Evolutionary conservation across 768 basidiomycete genomes (phyloP).

Genomic region (Russula griseocarnosa): DNA sequence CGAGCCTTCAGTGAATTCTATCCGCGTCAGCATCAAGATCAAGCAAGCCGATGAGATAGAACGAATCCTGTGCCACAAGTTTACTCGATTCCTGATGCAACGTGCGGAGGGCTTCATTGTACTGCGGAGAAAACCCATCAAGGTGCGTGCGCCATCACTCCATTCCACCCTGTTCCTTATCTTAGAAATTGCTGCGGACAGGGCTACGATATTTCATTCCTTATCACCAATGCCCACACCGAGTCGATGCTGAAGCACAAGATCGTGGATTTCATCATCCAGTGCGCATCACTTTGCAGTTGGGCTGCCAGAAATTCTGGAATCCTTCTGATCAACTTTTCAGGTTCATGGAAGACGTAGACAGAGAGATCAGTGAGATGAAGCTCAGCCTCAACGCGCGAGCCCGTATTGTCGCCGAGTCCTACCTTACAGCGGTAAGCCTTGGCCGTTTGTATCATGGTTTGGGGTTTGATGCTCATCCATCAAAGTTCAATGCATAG

Average conservation of each 20-base stretch:
- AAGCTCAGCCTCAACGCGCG: conserved; percentile 94
- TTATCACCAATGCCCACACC: conserved; percentile 94
- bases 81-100: conserved; percentile 99
- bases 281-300: conserved; percentile 46
- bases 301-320: conserved; percentile 12
- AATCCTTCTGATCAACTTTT: neutral
- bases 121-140: conserved; percentile 88
- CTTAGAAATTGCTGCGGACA: conserved; percentile 34
- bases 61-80: conserved; percentile 94
- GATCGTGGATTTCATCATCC: conserved; percentile 99
- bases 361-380: conserved; percentile 99
- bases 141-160: conserved; percentile 44
- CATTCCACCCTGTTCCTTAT: neutral
- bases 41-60: conserved; percentile 99
- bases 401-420: conserved; percentile 95
- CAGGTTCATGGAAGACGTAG: conserved; percentile 98
- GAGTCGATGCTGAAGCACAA: conserved; percentile 99
- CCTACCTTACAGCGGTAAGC: conserved; percentile 86
- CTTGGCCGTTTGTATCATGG: conserved; percentile 7
- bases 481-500: conserved; percentile 32
- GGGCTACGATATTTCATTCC: conserved; percentile 98
- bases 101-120: conserved; percentile 97
- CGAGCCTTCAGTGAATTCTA: conserved; percentile 96
- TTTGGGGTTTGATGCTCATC: neutral
- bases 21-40: conserved; percentile 95